Evolutionary conservation across 495 filamentous ascomycete species (phyloP), one percentile per base, ranked within the genome.

Genomic region (Penicillium argentinense): DNA sequence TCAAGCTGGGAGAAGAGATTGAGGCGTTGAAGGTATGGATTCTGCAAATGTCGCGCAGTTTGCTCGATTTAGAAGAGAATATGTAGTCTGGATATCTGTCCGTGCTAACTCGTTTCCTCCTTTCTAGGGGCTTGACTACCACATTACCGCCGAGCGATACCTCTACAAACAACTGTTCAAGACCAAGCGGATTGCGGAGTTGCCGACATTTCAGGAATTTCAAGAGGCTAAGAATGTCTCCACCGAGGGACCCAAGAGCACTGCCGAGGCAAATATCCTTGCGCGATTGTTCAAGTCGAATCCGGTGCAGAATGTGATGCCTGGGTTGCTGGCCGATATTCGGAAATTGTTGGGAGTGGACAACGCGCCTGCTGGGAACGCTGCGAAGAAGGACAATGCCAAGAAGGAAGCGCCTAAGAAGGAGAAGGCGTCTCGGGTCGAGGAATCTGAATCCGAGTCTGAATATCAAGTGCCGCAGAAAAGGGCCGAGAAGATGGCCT

Each of bases 221-320:
- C 60, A 45, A 45, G 57, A 59, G 30, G 47, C 41, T 28, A 72
- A 54, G 58, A 74, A 60, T 29, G 47, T 63, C 30, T 42, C 63
- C 0, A 51, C 53, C 9, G 60, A 73, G 25, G 68, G 64, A 11
- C 66, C 73, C 3, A 62, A 72, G 41, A 78, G 79, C 39, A 65
- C 81, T 1, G 78, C 72, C 4, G 72, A 70, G 34, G 71, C 77
- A 23, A 96, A 96, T 72, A 90, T 97, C 9, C 80, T 78, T 27
- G 91, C 87, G 48, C 78, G 87, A 49, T 66, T 98, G 39, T 95
- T 78, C 62, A 92, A 89, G 53, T 83, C 84, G 17, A 83, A 77
- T 18, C 78, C 82, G 2, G 88, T 93, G 11, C 85, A 85, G 69
- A 80, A 83, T 49, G 81, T 79, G 7, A 69, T 91, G 44, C 74